These are phyloP conservation scores for Pythium vanterpoolii DNA, from an alignment of 352 stramenopile species.

Conservation along the genomic window DNA sequence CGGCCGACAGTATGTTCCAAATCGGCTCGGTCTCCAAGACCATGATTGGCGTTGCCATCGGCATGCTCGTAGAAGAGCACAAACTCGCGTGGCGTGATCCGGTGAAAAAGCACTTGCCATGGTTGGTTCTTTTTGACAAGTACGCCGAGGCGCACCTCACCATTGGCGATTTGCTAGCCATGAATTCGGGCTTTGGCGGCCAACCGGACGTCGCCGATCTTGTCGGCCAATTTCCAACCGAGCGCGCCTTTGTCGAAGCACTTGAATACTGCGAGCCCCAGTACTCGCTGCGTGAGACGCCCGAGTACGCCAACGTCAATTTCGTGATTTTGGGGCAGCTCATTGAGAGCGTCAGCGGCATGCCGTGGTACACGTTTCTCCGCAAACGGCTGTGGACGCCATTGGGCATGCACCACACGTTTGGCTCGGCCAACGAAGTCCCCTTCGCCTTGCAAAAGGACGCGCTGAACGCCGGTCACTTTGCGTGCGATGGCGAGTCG, in stretches of 20 bases:
- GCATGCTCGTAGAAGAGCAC: slow-evolving; percentile 41
- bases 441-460: neutral
- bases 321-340: slow-evolving; percentile 61
- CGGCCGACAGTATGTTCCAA: slow-evolving; percentile 52
- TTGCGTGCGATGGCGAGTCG: slow-evolving; percentile 38
- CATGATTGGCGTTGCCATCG: slow-evolving; percentile 41
- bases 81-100: slow-evolving; percentile 49
- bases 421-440: slow-evolving; percentile 23
- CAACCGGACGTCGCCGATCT: slow-evolving; percentile 27
- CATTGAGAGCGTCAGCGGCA: slow-evolving; percentile 42
- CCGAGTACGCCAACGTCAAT: slow-evolving; percentile 63
- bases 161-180: slow-evolving; percentile 46
- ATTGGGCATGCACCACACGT: slow-evolving; percentile 57
- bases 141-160: slow-evolving; percentile 51
- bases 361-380: slow-evolving; percentile 51
- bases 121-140: slow-evolving; percentile 53
- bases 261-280: slow-evolving; percentile 37
- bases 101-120: slow-evolving; percentile 51
- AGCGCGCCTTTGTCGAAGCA: slow-evolving; percentile 30
- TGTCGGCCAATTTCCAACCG: slow-evolving; percentile 35
- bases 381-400: slow-evolving; percentile 47
- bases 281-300: slow-evolving; percentile 41
- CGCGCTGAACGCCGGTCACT: slow-evolving; percentile 36
- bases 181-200: slow-evolving; percentile 56
- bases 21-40: slow-evolving; percentile 70